Percentiles rank a stretch among this genome's conserved stretches.
Conservation (phyloP, 2,329 filamentous ascomycete species). For the Sphaerostilbella broomeana region DNA sequence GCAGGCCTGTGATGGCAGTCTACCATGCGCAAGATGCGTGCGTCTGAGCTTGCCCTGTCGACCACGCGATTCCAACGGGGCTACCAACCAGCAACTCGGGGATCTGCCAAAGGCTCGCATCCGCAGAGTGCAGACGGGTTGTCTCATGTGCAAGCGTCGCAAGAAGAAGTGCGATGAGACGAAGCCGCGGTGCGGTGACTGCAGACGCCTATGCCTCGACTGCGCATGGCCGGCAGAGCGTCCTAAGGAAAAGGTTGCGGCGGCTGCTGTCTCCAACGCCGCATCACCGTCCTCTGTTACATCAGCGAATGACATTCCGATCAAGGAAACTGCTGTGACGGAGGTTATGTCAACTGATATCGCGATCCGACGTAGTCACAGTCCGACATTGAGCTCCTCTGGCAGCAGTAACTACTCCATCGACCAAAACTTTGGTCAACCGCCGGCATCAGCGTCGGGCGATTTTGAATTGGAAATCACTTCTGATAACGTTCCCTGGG, state of each 20-base stretch:
- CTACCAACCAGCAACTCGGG: slow-evolving; percentile 7
- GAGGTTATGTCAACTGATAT: slow-evolving; percentile 6
- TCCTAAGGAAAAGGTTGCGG: slow-evolving; percentile 14
- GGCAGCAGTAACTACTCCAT: slow-evolving; percentile 5
- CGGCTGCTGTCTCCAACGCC: background rate
- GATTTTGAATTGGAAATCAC: slow-evolving; percentile 17
- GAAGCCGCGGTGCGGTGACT: slow-evolving; percentile 36
- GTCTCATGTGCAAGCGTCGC: slow-evolving; percentile 38
- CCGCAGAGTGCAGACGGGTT: slow-evolving; percentile 32
- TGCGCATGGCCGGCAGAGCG: slow-evolving; percentile 26
- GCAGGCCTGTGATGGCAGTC: slow-evolving; percentile 29
- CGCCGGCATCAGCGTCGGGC: slow-evolving; percentile 9
- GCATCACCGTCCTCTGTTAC: background rate
- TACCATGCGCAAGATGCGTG: slow-evolving; percentile 28
- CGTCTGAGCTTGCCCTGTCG: slow-evolving; percentile 28
- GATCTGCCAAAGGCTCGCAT: slow-evolving; percentile 29
- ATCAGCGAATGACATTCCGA: background rate
- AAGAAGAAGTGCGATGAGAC: slow-evolving; percentile 44
- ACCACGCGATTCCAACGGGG: slow-evolving; percentile 19
- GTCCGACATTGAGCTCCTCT: background rate
- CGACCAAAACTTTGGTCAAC: slow-evolving; percentile 9
- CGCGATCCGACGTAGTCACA: slow-evolving; percentile 7
- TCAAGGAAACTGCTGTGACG: background rate
- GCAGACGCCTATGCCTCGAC: slow-evolving; percentile 28
- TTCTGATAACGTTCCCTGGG: slow-evolving; percentile 18